Evolutionary conservation across 2,329 filamentous ascomycete genomes (phyloP).

Genomic region (Penicillium hesseltinei): DNA sequence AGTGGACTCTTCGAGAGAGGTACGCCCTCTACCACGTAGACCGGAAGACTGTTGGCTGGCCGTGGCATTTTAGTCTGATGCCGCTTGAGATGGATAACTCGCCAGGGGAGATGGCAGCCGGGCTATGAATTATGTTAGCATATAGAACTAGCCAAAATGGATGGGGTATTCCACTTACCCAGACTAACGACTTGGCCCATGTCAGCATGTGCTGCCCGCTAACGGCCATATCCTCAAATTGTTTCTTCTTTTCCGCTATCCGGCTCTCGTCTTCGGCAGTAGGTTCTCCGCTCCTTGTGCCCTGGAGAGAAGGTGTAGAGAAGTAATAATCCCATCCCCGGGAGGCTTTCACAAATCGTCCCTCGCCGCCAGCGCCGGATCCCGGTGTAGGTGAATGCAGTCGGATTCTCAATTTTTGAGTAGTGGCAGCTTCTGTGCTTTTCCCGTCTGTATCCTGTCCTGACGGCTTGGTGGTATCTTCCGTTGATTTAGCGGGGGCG

Average conservation of each 20-base stretch:
- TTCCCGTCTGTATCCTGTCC: conserved; percentile 1
- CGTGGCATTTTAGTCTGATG: conserved; percentile 32
- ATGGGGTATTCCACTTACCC: conserved; percentile 30
- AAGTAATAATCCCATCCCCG: conserved; percentile 46
- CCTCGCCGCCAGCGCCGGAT: conserved; percentile 28
- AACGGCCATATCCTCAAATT: conserved; percentile 40
- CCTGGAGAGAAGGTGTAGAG: conserved; percentile 33
- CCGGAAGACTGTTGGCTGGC: conserved; percentile 21
- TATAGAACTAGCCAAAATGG: neutral
- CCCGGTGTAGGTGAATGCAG: conserved; percentile 41
- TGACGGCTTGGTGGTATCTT: neutral
- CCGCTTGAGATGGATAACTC: conserved; percentile 38
- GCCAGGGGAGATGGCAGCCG: conserved; percentile 43
- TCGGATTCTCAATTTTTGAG: conserved; percentile 41
- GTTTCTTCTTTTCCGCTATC: conserved; percentile 21
- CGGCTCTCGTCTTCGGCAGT: conserved; percentile 11
- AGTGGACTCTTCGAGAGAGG: conserved; percentile 27
- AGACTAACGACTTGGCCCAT: conserved; percentile 30
- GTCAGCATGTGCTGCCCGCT: conserved; percentile 33
- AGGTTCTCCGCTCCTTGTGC: neutral
- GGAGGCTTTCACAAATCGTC: conserved; percentile 41
- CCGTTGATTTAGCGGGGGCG: conserved; percentile 24
- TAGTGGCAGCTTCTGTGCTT: conserved; percentile 8
- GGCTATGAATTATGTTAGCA: conserved; percentile 27
- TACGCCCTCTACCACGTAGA: conserved; percentile 23